Base-by-base conservation (phyloP, 2,329 filamentous ascomycete species). In the Leptosphaerulina australis region DNA sequence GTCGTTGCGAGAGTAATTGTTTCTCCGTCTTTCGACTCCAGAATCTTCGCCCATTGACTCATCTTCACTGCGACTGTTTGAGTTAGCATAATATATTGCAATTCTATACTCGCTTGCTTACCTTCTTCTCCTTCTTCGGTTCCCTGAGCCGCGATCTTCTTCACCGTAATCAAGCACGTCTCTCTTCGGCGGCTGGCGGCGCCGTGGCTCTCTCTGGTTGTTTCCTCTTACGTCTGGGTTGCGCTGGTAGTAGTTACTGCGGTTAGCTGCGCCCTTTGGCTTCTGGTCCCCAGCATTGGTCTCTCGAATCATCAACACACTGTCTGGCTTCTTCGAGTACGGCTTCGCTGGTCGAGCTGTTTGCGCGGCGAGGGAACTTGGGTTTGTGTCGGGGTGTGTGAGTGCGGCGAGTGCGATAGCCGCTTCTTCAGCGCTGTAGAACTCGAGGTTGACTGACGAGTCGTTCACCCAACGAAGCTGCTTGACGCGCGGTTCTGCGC, bases 381-480 rank as follows among this genome's bases (percentile, higher is more conserved):
- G 37, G 41, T 72, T 63, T 21, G 58, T 56, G 34, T 87, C 82
- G 53, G 77, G 69, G 56, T 83, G 66, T 11, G 78, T 76, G 37
- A 88, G 75, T 3, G 77, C 75, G 24, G 70, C 64, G 18, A 88
- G 74, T 15, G 84, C 84, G 41, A 78, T 70, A 4, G 77, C 64
- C 2, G 84, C 85, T 10, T 80, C 73, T 34, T 81, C 77, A 10
- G 77, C 67, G 26, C 76, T 79, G 48, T 79, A 77, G 75, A 94
- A 97, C 43, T 96, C 74, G 44, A 97, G 79, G 69, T 97, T 97
- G 55, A 91, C 90, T 0, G 91, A 93, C 5, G 84, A 86, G 72
- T 99, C 94, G 70, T 97, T 90, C 59, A 99, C 91, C 94, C 94
- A 99, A 75, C 97, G 91, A 56, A 97, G 79, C 54, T 65, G 58